Percentiles rank a stretch among this genome's conserved stretches.
These are phyloP conservation scores for Mycena galericulata DNA, from an alignment of 768 basidiomycete species.

Conservation along the genomic window DNA sequence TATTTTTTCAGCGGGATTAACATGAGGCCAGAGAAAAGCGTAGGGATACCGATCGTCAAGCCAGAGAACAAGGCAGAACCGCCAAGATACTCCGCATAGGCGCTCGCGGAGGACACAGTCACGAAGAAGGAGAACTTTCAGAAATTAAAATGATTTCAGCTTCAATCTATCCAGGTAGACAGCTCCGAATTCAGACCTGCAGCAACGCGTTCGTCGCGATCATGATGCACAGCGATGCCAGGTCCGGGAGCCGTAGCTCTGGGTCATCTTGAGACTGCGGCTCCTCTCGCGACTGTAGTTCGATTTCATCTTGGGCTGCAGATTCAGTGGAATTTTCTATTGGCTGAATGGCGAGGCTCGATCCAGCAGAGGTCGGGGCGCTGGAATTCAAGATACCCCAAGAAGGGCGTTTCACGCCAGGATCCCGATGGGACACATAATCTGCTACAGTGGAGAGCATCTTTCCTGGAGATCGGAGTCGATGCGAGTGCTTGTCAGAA, in stretches of 20 bases:
- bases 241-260: constrained; percentile 61
- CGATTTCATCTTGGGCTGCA: background rate
- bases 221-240: constrained; percentile 55
- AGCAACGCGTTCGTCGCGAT: constrained; percentile 56
- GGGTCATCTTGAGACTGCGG: constrained; percentile 33
- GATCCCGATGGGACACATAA: constrained; percentile 23
- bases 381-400: constrained; percentile 22
- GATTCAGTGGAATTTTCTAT: background rate
- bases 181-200: constrained; percentile 53
- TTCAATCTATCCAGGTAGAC: background rate
- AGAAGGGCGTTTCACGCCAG: constrained; percentile 4
- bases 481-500: too few relatives aligned
- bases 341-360: background rate
- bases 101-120: constrained; percentile 73
- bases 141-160: background rate
- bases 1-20: constrained; percentile 66
- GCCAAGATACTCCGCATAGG: constrained; percentile 71
- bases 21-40: constrained; percentile 67
- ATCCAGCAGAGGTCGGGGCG: constrained; percentile 12
- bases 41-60: constrained; percentile 75
- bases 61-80: constrained; percentile 80
- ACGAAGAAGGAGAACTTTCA: constrained; percentile 82
- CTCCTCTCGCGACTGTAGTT: background rate
- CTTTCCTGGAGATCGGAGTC: background rate
- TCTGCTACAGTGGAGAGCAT: constrained; percentile 33